A percentile compares a stretch with the other conserved stretches of the same genome.
Conservation (phyloP, 2,329 filamentous ascomycete species). For the Cryphonectria japonica region DNA sequence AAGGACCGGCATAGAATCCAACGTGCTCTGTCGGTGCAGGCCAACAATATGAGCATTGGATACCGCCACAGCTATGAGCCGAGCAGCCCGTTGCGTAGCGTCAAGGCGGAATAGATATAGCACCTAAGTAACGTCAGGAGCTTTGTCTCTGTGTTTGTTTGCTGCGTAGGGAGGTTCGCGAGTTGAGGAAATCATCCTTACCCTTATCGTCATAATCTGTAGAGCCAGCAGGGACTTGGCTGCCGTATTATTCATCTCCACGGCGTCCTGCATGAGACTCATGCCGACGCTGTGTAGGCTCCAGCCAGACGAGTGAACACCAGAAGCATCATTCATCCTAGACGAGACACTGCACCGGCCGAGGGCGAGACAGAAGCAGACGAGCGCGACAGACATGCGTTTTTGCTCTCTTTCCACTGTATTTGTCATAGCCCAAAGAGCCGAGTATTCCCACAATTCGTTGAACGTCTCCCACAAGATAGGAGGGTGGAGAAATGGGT, state of each 20-base stretch:
- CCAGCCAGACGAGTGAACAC: slow-evolving; percentile 26
- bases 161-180: background rate
- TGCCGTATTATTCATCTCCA: slow-evolving; percentile 18
- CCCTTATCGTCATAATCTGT: slow-evolving; percentile 20
- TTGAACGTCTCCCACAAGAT: slow-evolving; percentile 25
- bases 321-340: slow-evolving; percentile 24
- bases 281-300: slow-evolving; percentile 24
- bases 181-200: background rate
- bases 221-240: slow-evolving; percentile 24
- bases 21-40: slow-evolving; percentile 18
- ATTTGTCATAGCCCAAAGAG: slow-evolving; percentile 22
- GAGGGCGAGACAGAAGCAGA: slow-evolving; percentile 26
- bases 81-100: slow-evolving; percentile 20
- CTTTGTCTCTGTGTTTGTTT: too few species aligned
- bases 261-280: slow-evolving; percentile 21
- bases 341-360: slow-evolving; percentile 25
- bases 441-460: slow-evolving; percentile 25
- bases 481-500: slow-evolving; percentile 25
- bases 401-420: slow-evolving; percentile 23
- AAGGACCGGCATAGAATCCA: slow-evolving; percentile 17
- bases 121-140: background rate
- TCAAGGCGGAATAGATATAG: slow-evolving; percentile 24
- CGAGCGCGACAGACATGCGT: slow-evolving; percentile 22
- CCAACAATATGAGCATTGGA: slow-evolving; percentile 28
- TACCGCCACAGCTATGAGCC: slow-evolving; percentile 24